A percentile compares a stretch with the other conserved stretches of the same genome.
phyloP scores from a whole-genome alignment of 495 filamentous ascomycete genomes.

The Talaromyces ruber region DNA sequence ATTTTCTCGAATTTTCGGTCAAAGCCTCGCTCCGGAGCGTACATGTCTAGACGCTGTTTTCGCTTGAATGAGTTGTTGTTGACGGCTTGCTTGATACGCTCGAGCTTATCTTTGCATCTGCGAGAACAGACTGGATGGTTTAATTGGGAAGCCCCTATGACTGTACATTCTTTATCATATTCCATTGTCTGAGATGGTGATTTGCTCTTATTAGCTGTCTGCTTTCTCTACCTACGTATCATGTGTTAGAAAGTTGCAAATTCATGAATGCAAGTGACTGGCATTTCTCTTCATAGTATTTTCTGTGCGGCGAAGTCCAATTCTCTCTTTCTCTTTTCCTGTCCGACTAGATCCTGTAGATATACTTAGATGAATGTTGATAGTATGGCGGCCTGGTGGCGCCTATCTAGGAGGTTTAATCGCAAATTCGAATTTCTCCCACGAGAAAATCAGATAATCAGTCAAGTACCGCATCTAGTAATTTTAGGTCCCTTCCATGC shows the following conservation, averaged over 20 bases:
- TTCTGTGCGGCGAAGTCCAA: background rate
- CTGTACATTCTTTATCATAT: too few relatives aligned
- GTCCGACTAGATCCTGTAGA: background rate
- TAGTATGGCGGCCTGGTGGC: background rate
- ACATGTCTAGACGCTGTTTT: too few relatives aligned
- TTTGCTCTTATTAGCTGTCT: background rate
- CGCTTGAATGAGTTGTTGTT: too few relatives aligned
- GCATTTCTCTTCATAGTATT: background rate
- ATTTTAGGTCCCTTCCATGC: background rate
- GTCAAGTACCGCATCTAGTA: background rate
- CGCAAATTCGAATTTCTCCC: background rate
- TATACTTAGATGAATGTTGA: background rate
- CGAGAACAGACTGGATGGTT: too few relatives aligned
- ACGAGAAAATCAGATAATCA: background rate
- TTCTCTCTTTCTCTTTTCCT: background rate
- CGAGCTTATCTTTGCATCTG: background rate
- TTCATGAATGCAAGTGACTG: background rate
- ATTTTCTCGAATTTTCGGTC: too few relatives aligned
- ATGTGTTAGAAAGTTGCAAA: background rate
- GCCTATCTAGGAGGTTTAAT: background rate
- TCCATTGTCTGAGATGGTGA: too few relatives aligned
- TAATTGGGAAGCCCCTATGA: too few relatives aligned
- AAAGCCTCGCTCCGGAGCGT: too few relatives aligned
- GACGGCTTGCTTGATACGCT: too few relatives aligned
- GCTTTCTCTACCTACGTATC: background rate